Base-by-base conservation (phyloP, 2,329 filamentous ascomycete species). In the Penicillium nordicum region DNA sequence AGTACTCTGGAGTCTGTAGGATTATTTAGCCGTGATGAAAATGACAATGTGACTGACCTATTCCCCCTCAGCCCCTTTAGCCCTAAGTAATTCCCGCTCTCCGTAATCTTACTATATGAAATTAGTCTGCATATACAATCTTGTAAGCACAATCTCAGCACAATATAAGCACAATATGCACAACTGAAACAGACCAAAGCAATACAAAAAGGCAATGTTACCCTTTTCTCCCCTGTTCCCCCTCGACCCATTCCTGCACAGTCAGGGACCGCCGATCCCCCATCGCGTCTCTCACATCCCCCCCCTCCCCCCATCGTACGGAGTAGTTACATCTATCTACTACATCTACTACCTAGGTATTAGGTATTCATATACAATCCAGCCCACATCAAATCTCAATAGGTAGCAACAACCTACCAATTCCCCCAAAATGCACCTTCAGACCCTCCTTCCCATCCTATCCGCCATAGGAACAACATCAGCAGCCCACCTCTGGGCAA, bases 401-500 rank as follows among this genome's bases (percentile, higher is more conserved):
- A 34, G 32, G 44, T n/a, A 25, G 14, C 5, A 46, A 25, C 3
- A 10, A 34, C 23, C 21, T 18, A 36, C 14, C 21, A 50, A 14
- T 21, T n/a, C 1, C 16, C 3, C 3, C 36, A 57, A 47, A 14
- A 63, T 63, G 61, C 58, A 50, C 16, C 46, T 60, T 37, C 48
- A 57, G 37, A 40, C 44, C 46, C 32, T 62, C 18, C 38, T 63
- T 18, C 55, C 55, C 5, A 36, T 47, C 27, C 49, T 55, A 5
- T 45, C 49, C n/a, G 32, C 44, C 27, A 21, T 57, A 23, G 53
- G 37, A 30, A 27, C 41, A 36, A 8, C 47, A 16, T 16, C 52
- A 29, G 18, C 43, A 41, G 18, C 61, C 6, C 57, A 41, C 9
- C 60, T 66, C 12, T 66, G 63, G 63, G 64, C 63, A 43, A 65